Percentiles rank a stretch among this genome's conserved stretches.
Evolutionary conservation across 371 early-diverging fungal species (phyloP).

Genomic region (Mortierella sp.): DNA sequence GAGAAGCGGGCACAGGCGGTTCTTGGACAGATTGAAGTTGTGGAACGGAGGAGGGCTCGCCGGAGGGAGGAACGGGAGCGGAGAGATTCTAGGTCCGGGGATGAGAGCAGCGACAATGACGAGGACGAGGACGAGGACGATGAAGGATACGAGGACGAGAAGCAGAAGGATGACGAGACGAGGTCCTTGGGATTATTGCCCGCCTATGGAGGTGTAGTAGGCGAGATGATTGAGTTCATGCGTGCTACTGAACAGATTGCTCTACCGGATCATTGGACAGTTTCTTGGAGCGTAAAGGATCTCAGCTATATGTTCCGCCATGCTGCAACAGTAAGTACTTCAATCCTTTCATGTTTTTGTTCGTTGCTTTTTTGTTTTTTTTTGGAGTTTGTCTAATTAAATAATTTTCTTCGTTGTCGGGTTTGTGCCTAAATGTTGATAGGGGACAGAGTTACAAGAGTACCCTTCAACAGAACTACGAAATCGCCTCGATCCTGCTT

Average conservation of each 20-base stretch:
- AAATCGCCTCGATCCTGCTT: constrained; percentile 4
- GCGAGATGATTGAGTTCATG: constrained; percentile 38
- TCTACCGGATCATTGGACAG: constrained; percentile 25
- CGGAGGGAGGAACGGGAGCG: background rate
- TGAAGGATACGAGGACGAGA: constrained; percentile 5
- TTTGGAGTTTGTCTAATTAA: background rate
- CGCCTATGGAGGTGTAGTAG: constrained; percentile 40
- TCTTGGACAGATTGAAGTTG: background rate
- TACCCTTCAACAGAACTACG: constrained; percentile 23
- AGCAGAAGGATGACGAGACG: background rate
- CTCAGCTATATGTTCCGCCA: constrained; percentile 28
- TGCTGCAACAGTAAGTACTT: constrained; percentile 21
- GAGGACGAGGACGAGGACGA: constrained; percentile 11
- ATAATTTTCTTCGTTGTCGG: background rate
- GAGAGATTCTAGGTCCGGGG: background rate
- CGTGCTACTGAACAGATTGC: constrained; percentile 18
- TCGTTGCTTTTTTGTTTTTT: background rate
- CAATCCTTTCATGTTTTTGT: background rate
- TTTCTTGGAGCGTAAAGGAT: constrained; percentile 21
- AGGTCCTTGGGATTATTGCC: constrained; percentile 1
- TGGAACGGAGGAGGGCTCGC: background rate
- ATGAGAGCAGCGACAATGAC: background rate
- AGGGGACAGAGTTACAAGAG: constrained; percentile 17
- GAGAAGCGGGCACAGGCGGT: constrained; percentile 21
- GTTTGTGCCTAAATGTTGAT: background rate